Percentiles rank a stretch among this genome's conserved stretches.
Conservation (phyloP, 1,284 basidiomycete genomes). For the Ganoderma lingzhi region DNA sequence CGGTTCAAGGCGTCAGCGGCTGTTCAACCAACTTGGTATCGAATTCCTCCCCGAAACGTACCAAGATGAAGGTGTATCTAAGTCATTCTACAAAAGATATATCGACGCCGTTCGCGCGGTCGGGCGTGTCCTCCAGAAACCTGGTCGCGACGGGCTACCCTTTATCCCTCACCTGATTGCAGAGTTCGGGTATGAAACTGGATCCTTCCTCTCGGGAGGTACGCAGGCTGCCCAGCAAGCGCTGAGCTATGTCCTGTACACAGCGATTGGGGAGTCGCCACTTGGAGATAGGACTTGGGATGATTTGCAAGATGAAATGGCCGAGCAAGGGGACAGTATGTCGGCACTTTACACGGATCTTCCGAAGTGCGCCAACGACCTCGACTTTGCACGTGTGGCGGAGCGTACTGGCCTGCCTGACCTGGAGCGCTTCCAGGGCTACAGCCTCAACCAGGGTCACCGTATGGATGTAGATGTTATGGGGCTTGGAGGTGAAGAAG, state of each 20-base stretch:
- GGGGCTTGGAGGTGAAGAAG: background rate
- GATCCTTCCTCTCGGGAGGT: slow-evolving; percentile 4
- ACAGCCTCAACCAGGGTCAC: background rate
- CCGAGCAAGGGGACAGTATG: slow-evolving; percentile 12
- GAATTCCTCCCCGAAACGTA: background rate
- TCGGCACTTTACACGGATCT: background rate
- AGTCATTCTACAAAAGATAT: background rate
- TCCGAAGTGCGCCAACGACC: slow-evolving; percentile 26
- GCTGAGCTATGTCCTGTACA: slow-evolving; percentile 20
- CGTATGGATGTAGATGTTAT: background rate
- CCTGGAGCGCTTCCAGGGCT: background rate
- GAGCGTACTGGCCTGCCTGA: slow-evolving; percentile 10
- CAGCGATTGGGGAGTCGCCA: slow-evolving; percentile 21
- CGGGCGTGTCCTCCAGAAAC: background rate
- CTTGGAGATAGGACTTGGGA: slow-evolving; percentile 24
- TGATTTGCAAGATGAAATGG: slow-evolving; percentile 6
- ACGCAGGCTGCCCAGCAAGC: slow-evolving; percentile 17
- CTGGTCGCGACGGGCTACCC: slow-evolving; percentile 6
- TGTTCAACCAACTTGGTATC: background rate
- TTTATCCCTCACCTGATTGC: background rate
- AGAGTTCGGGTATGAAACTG: background rate
- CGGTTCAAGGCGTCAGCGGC: background rate
- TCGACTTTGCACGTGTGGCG: slow-evolving; percentile 22
- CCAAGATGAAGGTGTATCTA: background rate
- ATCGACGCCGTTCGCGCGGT: background rate